phyloP scores from a whole-genome alignment of 1,284 basidiomycete genomes.

The Caloboletus firmus region DNA sequence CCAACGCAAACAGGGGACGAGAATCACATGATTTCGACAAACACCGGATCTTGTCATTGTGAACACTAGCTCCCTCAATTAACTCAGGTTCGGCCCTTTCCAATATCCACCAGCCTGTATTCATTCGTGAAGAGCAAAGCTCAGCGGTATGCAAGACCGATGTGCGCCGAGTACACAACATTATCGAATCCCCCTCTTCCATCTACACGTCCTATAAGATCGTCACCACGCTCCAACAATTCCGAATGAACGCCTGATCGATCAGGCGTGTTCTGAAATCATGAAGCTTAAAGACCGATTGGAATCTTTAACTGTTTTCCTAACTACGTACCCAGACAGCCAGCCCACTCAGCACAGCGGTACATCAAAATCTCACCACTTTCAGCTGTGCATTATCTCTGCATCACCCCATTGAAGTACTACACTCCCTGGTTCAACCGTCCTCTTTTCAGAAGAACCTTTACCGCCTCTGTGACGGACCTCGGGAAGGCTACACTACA shows the following conservation, averaged over 20 bases:
- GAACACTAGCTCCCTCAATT: too few relatives aligned
- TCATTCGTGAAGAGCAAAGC: not conserved
- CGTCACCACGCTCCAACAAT: not conserved
- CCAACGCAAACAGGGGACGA: constrained; percentile 2
- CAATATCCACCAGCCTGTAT: not conserved
- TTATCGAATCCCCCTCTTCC: not conserved
- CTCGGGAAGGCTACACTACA: not conserved
- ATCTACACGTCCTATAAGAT: not conserved
- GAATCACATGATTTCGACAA: constrained; percentile 23
- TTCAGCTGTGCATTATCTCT: not conserved
- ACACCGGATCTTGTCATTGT: not conserved
- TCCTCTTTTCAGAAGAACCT: not conserved
- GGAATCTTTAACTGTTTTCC: not conserved
- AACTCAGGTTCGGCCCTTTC: not conserved
- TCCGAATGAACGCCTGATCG: not conserved
- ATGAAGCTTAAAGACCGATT: not conserved
- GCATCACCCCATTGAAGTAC: too few relatives aligned
- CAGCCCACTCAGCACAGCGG: not conserved
- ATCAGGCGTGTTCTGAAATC: not conserved
- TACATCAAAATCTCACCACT: not conserved
- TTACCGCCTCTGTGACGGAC: not conserved
- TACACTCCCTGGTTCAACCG: not conserved
- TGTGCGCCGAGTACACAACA: not conserved
- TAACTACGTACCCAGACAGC: not conserved
- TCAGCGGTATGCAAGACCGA: not conserved